Percentiles rank a stretch among this genome's conserved stretches.
These are phyloP conservation scores for Hyaloperonospora brassicae DNA, from an alignment of 352 stramenopile genomes.

Conservation along the genomic window DNA sequence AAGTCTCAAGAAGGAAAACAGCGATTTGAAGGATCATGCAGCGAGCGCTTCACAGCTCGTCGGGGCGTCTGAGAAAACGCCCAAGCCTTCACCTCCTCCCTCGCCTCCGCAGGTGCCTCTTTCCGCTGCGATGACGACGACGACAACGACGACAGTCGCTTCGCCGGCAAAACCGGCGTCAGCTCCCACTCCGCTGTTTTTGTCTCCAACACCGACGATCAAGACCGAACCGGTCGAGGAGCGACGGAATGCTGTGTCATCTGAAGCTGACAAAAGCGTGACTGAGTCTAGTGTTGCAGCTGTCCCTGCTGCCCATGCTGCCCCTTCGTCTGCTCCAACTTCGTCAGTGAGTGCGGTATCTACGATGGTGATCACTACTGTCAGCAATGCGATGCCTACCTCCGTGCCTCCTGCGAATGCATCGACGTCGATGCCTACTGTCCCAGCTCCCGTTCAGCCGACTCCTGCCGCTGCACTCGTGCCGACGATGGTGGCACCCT, in stretches of 20 bases:
- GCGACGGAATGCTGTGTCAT: slow-evolving; percentile 5
- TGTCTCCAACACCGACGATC: slow-evolving; percentile 13
- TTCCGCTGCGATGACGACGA: slow-evolving; percentile 4
- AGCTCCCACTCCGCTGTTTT: slow-evolving; percentile 15
- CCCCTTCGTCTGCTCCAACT: slow-evolving; percentile 9
- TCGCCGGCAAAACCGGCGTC: slow-evolving; percentile 13
- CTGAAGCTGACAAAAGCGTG: slow-evolving; percentile 15
- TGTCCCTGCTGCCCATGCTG: slow-evolving; percentile 7
- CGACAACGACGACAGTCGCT: slow-evolving; percentile 8
- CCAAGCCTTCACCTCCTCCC: slow-evolving; percentile 14
- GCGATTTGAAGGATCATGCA: slow-evolving; percentile 53
- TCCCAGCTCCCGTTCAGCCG: slow-evolving; percentile 9
- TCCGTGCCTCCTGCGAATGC: slow-evolving; percentile 10
- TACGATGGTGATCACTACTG: slow-evolving; percentile 16
- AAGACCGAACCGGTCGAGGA: slow-evolving; percentile 12
- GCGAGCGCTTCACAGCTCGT: slow-evolving; percentile 9
- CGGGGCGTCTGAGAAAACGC: slow-evolving; percentile 15
- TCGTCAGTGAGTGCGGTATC: slow-evolving; percentile 10
- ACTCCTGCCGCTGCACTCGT: slow-evolving; percentile 7
- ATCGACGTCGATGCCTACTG: slow-evolving; percentile 13
- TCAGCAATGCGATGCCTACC: slow-evolving; percentile 4
- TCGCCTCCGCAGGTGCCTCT: slow-evolving; percentile 13
- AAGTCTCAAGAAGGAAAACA: slow-evolving; percentile 68
- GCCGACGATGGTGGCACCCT: slow-evolving; percentile 10
- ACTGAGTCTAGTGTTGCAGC: slow-evolving; percentile 5